Base-by-base conservation (phyloP, 179 eudicot genomes). In the Silene noctiflora region DNA sequence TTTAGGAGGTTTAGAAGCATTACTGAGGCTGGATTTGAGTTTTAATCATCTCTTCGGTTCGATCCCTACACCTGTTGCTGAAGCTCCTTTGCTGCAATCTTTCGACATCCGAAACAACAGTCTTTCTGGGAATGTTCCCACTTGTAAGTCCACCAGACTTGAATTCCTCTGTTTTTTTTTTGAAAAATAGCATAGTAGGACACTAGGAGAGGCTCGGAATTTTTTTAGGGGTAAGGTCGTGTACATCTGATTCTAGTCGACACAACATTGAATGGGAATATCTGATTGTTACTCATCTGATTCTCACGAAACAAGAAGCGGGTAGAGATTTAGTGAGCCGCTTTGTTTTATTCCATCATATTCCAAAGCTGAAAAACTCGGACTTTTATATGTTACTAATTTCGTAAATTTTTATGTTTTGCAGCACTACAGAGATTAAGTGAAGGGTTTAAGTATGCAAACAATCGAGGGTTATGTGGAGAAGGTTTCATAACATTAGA, bases 391-490 rank as follows among this genome's bases (percentile, higher is more conserved):
- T 71, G 46, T 77, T 64, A 2, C 11, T 72, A 31, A 72, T 19
- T 22, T 14, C 1, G 5, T 10, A 20, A 67, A 58, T 70, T 74
- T 78, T 61, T 53, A 13, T n/a, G n/a, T 20, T 62, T 64, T 77
- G 79, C 78, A 92, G 98, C 83, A 65, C 77, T 95, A 33, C 89
- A 86, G 88, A 88, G 89, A 78, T 76, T 95, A 60, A 85, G 85
- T 44, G 89, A 93, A 68, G 96, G 96, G 64, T 95, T 95, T 76
- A 86, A 83, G 79, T 95, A 83, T 53, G 83, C 85, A 68, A 93
- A 95, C 89, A 95, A 95, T 79, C 75, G 78, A 6, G 96, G 87
- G 16, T 79, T 95, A 31, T 95, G 99, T 81, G 99, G 98, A 53
- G 78, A 69, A 73, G 91, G 85, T 42, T 95, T 88, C 70, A 53